These are phyloP conservation scores for Candida suzukii DNA, from an alignment of 805 yeast species.

Conservation along the genomic window DNA sequence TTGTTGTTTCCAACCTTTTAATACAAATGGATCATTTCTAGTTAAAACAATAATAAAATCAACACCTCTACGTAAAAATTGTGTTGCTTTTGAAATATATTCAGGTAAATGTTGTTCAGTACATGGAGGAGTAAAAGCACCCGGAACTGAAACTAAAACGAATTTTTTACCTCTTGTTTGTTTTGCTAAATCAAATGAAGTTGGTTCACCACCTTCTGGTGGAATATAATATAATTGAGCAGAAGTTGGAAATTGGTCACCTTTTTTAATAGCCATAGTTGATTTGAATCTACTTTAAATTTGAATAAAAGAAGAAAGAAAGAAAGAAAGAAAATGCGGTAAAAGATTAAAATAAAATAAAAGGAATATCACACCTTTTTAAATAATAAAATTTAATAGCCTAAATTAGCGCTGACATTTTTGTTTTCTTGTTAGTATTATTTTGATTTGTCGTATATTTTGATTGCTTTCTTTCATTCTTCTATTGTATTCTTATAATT, in stretches of 20 bases:
- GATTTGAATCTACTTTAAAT: too few relatives aligned
- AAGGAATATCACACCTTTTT: too few relatives aligned
- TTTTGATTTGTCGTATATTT: too few relatives aligned
- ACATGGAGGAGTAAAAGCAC: slow-evolving; percentile 85
- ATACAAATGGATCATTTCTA: slow-evolving; percentile 67
- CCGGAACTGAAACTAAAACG: slow-evolving; percentile 73
- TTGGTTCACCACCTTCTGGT: slow-evolving; percentile 27
- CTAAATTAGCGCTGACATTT: too few relatives aligned
- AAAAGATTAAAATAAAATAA: too few relatives aligned
- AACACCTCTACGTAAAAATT: slow-evolving; percentile 52
- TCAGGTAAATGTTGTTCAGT: slow-evolving; percentile 68
- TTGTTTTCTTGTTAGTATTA: too few relatives aligned
- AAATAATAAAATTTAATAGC: too few relatives aligned
- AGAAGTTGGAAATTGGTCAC: slow-evolving; percentile 29
- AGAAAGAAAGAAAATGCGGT: too few relatives aligned
- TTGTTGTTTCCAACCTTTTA: slow-evolving; percentile 59
- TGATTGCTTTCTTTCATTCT: too few relatives aligned
- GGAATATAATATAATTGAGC: slow-evolving; percentile 28
- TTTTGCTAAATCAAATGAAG: slow-evolving; percentile 25
- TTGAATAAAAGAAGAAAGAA: too few relatives aligned
- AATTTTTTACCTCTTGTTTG: slow-evolving; percentile 40
- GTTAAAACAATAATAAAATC: slow-evolving; percentile 58
- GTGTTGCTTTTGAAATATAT: slow-evolving; percentile 40
- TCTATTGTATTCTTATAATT: too few relatives aligned
- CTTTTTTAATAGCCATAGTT: slow-evolving; percentile 17